Percentiles rank a stretch among this genome's conserved stretches.
Evolutionary conservation across 208 protist genomes (phyloP).

Genomic region (Herpetomonas tarakana): DNA sequence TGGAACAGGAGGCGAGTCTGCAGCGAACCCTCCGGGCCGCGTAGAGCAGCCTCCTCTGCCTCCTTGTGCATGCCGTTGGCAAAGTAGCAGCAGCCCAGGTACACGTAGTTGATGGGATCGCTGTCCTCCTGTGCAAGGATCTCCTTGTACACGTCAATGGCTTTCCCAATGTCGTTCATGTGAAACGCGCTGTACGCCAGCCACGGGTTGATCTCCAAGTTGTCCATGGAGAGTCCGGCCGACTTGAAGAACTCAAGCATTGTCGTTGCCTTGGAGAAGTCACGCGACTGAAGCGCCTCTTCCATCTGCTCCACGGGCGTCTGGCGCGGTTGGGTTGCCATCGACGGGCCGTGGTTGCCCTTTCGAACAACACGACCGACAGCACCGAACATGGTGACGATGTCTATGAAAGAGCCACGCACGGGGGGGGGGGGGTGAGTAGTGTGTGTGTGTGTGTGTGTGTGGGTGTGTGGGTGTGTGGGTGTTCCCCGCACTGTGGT

Average conservation of each 20-base stretch:
- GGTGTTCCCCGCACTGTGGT: no score
- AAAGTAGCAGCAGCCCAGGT: conserved; percentile 86
- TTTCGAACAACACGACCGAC: conserved; percentile 74
- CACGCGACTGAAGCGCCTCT: conserved; percentile 79
- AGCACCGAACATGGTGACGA: conserved; percentile 49
- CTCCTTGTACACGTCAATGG: conserved; percentile 89
- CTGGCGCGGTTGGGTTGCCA: conserved; percentile 26
- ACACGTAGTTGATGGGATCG: conserved; percentile 71
- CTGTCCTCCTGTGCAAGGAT: conserved; percentile 55
- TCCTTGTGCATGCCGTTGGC: conserved; percentile 85
- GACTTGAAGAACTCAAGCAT: conserved; percentile 91
- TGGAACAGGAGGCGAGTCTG: conserved; percentile 95
- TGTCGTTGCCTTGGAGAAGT: conserved; percentile 88
- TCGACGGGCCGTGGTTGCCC: conserved; percentile 27
- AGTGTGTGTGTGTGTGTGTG: no score
- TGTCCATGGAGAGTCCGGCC: conserved; percentile 64
- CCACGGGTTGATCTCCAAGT: conserved; percentile 87
- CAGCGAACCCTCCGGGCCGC: conserved; percentile 71
- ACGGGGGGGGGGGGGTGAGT: not conserved
- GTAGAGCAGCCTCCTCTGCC: conserved; percentile 85
- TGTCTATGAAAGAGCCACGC: not conserved
- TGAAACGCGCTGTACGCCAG: conserved; percentile 95
- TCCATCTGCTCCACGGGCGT: conserved; percentile 82
- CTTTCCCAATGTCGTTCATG: conserved; percentile 92
- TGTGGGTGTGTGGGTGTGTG: no score